Conservation (phyloP, 768 basidiomycete genomes). For the Termitomyces sp. region DNA sequence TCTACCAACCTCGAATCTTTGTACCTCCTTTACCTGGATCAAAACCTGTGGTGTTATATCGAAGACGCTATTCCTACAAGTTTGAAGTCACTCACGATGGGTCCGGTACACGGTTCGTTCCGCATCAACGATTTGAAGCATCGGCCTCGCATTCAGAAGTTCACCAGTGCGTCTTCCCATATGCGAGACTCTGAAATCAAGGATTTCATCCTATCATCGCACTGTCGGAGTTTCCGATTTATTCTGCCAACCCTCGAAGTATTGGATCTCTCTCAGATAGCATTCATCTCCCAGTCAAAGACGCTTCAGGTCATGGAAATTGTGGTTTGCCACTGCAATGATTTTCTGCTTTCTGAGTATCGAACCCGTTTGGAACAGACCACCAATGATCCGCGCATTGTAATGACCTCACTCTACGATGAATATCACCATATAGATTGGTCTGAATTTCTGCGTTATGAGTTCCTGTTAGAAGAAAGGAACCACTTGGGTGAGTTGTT, state of each 20-base stretch:
- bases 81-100: constrained; percentile 30
- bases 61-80: constrained; percentile 30
- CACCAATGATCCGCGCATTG: constrained; percentile 7
- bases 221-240: constrained; percentile 27
- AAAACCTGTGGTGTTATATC: constrained; percentile 28
- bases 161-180: constrained; percentile 33
- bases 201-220: constrained; percentile 28
- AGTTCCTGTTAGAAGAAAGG: background rate
- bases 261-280: background rate
- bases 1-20: constrained; percentile 28
- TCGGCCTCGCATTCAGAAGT: constrained; percentile 21
- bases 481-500: background rate
- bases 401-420: background rate
- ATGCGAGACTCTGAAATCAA: constrained; percentile 35
- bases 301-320: constrained; percentile 10
- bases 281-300: constrained; percentile 3
- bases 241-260: constrained; percentile 6
- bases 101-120: constrained; percentile 35
- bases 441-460: background rate
- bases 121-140: constrained; percentile 26
- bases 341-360: background rate
- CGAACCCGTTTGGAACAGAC: background rate
- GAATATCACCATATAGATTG: background rate
- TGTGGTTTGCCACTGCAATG: background rate
- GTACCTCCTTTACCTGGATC: constrained; percentile 30